Base-by-base conservation (phyloP, 768 basidiomycete genomes). In the Xerocomellus intermedius region DNA sequence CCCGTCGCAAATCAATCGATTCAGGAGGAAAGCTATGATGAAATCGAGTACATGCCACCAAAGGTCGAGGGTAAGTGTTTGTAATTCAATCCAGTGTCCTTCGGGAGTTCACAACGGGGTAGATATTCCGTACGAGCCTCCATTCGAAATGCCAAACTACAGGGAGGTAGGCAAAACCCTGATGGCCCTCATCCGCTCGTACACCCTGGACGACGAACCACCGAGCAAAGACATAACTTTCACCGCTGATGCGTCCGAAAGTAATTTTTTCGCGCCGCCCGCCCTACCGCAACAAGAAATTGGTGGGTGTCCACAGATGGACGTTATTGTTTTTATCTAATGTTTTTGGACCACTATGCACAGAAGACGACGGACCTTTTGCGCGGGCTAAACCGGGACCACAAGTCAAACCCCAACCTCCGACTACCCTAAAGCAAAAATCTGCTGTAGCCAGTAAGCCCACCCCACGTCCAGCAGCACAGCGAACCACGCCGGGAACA, bases 1-100 rank as follows among this genome's bases (percentile, higher is more conserved):
- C 48, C 57, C 12, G 58, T 50, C 10, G 69, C 64, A 42, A 66
- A 61, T 22, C 62, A 69, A 39, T 58, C 64, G 0, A 57, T 62
- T 0, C 58, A 62, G 52, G 70, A 66, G 42, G 70, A 75, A 37
- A 74, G 74, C 42, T 69, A 67, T 38, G 77, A 76, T 51, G 82
- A 82, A 62, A 75, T 82, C 10, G 81, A 82, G 59, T 82, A 82
- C 55, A 80, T 80, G 77, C 78, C 81, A 22, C 81, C 82, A 12
- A 79, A 75, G 44, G 73, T 74, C n/a, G 65, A 72, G n/a, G 76
- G 80, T 81, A 57, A 51, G 80, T 69, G 5, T n/a, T 28, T 3
- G 21, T 33, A 10, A 21, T n/a, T 19, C 33, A 22, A 12, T 24
- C n/a, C 7, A 37, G 2, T 5, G 19, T 54, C 37, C 48, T 42